phyloP scores from a whole-genome alignment of 192 early-diverging fungal species.

The Coemansia reversa region DNA sequence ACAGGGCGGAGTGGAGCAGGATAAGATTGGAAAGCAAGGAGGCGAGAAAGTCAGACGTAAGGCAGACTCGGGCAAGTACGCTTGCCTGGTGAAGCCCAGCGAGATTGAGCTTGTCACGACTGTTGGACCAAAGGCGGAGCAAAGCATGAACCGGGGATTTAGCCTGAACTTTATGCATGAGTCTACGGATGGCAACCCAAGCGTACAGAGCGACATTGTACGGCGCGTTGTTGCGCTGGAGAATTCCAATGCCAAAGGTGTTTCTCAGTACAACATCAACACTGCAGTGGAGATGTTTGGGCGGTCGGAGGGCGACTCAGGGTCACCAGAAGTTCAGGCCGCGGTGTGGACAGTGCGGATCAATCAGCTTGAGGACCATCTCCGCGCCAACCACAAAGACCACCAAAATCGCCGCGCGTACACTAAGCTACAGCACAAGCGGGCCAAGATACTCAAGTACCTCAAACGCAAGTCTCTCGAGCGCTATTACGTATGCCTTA shows the following conservation, averaged over 20 bases:
- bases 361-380: conserved; percentile 79
- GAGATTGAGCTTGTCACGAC: conserved; percentile 36
- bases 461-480: conserved; percentile 68
- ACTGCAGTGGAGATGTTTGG: conserved; percentile 77
- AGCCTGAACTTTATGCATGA: conserved; percentile 14
- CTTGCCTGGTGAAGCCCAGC: conserved; percentile 21
- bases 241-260: conserved; percentile 75
- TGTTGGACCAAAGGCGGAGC: conserved; percentile 37
- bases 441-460: conserved; percentile 85
- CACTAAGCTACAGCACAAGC: conserved; percentile 76
- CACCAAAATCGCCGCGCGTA: conserved; percentile 84
- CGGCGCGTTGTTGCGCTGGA: conserved; percentile 75
- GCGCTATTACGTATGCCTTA: conserved; percentile 69
- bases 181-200: conserved; percentile 12
- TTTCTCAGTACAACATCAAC: conserved; percentile 74
- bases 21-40: neutral
- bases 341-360: conserved; percentile 89
- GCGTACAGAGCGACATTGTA: conserved; percentile 60
- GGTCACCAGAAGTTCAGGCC: conserved; percentile 92
- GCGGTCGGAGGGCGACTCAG: conserved; percentile 76
- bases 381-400: conserved; percentile 82
- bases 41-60: conserved; percentile 24
- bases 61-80: conserved; percentile 35
- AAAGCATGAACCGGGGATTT: conserved; percentile 12
- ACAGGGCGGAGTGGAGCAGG: conserved; percentile 11